Percentiles rank a stretch among this genome's conserved stretches.
Evolutionary conservation across 805 yeast genomes (phyloP).

Genomic region (Candida berthetii): DNA sequence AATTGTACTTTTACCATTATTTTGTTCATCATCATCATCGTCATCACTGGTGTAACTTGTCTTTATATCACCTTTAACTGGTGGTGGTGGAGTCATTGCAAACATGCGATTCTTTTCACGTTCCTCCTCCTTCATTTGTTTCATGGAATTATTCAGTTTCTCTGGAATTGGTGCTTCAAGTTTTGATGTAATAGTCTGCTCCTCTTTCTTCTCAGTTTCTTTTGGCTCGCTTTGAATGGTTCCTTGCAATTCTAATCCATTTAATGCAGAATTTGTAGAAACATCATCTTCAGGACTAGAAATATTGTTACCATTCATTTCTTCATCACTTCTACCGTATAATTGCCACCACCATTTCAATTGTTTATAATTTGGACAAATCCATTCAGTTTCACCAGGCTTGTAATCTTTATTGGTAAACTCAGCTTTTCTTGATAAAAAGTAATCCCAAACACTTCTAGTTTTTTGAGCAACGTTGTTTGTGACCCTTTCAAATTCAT

Average conservation of each 20-base stretch:
- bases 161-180: not conserved
- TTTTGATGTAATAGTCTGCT: not conserved
- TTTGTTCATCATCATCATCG: conserved; percentile 2
- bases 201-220: not conserved
- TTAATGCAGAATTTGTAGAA: not conserved
- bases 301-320: conserved; percentile 37
- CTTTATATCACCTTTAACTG: not conserved
- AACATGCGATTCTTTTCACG: conserved; percentile 3
- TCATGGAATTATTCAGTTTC: not conserved
- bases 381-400: conserved; percentile 23
- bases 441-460: conserved; percentile 90
- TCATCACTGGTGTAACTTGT: not conserved
- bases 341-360: conserved; percentile 89
- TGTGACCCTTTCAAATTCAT: conserved; percentile 56
- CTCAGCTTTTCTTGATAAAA: conserved; percentile 66
- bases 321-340: conserved; percentile 70
- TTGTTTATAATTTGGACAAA: conserved; percentile 56
- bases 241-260: conserved; percentile 2
- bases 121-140: not conserved
- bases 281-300: not conserved
- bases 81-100: conserved; percentile 13
- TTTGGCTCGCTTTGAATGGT: too few species aligned
- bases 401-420: conserved; percentile 52
- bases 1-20: not conserved
- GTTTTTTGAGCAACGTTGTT: conserved; percentile 41